These are phyloP conservation scores for Fusarium pseudonygamai DNA, from an alignment of 2,329 filamentous ascomycete species.

Conservation along the genomic window DNA sequence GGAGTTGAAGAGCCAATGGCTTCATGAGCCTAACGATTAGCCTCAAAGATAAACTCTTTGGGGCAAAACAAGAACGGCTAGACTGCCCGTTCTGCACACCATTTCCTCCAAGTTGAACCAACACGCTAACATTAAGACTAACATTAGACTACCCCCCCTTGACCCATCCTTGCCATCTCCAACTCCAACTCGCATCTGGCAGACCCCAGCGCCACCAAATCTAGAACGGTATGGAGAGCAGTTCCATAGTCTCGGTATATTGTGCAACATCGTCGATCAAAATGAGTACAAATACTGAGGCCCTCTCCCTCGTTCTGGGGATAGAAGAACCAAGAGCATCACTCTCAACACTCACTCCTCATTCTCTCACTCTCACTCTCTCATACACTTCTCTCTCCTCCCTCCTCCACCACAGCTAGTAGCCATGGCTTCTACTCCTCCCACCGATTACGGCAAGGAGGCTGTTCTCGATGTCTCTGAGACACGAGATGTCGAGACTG, in stretches of 20 bases:
- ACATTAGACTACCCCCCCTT: neutral
- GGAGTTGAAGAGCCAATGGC: constrained; percentile 8
- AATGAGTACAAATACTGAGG: constrained; percentile 33
- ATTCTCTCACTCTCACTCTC: neutral
- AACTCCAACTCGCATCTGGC: constrained; percentile 4
- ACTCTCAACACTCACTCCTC: constrained; percentile 18
- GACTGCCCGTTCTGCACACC: constrained; percentile 34
- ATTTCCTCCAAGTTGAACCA: constrained; percentile 4
- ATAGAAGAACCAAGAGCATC: constrained; percentile 34
- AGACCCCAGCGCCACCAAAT: constrained; percentile 26
- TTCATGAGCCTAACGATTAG: constrained; percentile 2
- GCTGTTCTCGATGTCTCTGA: constrained; percentile 29
- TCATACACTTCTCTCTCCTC: constrained; percentile 1
- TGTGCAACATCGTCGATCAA: constrained; percentile 2
- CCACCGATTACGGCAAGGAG: constrained; percentile 35
- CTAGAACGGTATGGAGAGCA: constrained; percentile 25
- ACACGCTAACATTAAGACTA: neutral
- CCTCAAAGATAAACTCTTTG: constrained; percentile 27
- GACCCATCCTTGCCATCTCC: constrained; percentile 18
- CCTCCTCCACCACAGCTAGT: neutral
- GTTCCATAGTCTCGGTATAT: constrained; percentile 6
- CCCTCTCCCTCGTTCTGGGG: neutral
- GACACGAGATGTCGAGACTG: constrained; percentile 31
- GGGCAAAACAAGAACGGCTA: constrained; percentile 21
- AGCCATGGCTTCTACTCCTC: constrained; percentile 30